Evolutionary conservation across 345 rosid genomes (phyloP).

Genomic region (Populus euphratica): DNA sequence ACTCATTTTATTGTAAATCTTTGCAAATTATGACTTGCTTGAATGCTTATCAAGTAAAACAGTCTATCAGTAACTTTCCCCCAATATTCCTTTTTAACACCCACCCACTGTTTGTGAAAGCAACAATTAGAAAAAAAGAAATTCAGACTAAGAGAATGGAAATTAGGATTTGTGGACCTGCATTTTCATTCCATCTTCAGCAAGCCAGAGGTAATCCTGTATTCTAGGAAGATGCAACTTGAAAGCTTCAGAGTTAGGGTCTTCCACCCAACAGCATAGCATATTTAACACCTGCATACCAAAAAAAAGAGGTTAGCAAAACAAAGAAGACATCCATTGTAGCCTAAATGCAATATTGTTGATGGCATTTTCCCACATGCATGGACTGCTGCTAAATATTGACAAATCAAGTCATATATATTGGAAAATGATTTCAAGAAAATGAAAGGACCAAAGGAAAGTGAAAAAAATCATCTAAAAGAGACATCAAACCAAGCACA

Average conservation of each 20-base stretch:
- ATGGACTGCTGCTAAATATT: not conserved
- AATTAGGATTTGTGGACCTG: conserved; percentile 45
- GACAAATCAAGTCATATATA: not conserved
- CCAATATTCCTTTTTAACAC: not conserved
- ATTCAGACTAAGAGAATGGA: not conserved
- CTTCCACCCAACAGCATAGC: conserved; percentile 99
- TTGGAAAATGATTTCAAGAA: not conserved
- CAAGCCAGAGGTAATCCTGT: conserved; percentile 83
- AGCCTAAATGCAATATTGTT: not conserved
- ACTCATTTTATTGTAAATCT: not conserved
- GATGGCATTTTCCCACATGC: not conserved
- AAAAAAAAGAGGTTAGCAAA: conserved; percentile 3
- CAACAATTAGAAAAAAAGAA: not conserved
- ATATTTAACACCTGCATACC: conserved; percentile 70
- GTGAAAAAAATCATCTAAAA: not conserved
- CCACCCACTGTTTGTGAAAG: not conserved
- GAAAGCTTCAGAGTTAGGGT: conserved; percentile 93
- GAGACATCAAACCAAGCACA: conserved; percentile 3
- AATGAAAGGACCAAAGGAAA: not conserved
- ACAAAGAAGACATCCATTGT: not conserved
- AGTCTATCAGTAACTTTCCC: not conserved
- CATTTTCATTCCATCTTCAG: conserved; percentile 99
- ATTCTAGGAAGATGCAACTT: conserved; percentile 86
- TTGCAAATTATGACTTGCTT: not conserved
- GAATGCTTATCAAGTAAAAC: conserved; percentile 4